Percentiles rank a stretch among this genome's conserved stretches.
Conservation (phyloP, 1,284 basidiomycete genomes). For the Hymenochaete sp. region DNA sequence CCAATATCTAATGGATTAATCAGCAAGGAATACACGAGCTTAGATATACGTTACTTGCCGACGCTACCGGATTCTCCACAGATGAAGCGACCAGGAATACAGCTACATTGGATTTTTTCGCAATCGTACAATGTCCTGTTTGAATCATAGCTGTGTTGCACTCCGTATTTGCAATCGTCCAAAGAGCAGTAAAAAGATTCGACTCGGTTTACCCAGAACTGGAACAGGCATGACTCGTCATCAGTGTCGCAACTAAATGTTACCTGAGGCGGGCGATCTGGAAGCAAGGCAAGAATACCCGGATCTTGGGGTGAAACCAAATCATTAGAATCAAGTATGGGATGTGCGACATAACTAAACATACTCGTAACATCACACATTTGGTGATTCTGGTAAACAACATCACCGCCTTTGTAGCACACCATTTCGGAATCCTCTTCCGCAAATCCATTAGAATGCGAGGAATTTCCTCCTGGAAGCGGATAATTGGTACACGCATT, state of each 20-base stretch:
- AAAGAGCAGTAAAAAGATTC: conserved; percentile 96
- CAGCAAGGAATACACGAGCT: conserved; percentile 1
- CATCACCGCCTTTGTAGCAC: conserved; percentile 88
- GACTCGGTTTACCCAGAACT: conserved; percentile 93
- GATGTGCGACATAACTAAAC: conserved; percentile 26
- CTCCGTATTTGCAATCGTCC: conserved; percentile 50
- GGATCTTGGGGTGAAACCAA: conserved; percentile 43
- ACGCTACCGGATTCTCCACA: conserved; percentile 95
- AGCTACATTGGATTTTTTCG: conserved; percentile 79
- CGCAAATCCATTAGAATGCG: conserved; percentile 33
- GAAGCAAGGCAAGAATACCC: conserved; percentile 85
- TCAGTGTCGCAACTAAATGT: conserved; percentile 80
- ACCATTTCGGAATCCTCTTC: conserved; percentile 65
- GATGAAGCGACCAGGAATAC: conserved; percentile 87
- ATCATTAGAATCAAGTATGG: neutral
- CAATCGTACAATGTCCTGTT: conserved; percentile 77
- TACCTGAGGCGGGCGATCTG: conserved; percentile 84
- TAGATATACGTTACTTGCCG: conserved; percentile 43
- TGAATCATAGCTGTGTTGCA: conserved; percentile 46
- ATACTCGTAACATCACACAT: conserved; percentile 96
- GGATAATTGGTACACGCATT: conserved; percentile 72
- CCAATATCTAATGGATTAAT: conserved; percentile 65
- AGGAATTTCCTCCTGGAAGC: conserved; percentile 41
- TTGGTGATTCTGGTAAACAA: conserved; percentile 89
- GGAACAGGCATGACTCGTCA: conserved; percentile 73